Conservation (phyloP, 1,284 basidiomycete species). For the Boletellus sp. region DNA sequence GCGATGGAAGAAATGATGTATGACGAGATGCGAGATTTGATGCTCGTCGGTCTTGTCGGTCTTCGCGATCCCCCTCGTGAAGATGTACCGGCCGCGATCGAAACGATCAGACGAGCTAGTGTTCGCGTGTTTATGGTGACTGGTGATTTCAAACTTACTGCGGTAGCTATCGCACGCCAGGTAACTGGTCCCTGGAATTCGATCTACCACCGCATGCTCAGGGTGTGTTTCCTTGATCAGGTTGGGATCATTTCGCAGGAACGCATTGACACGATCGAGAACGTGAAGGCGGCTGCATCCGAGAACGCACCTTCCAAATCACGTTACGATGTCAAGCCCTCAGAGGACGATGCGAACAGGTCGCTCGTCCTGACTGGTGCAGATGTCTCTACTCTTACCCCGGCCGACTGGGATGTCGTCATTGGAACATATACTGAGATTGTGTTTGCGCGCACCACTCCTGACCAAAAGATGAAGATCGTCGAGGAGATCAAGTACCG, state of each 20-base stretch:
- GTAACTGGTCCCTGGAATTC: slow-evolving; percentile 36
- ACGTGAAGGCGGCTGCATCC: slow-evolving; percentile 29
- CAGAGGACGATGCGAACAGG: slow-evolving; percentile 28
- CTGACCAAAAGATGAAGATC: slow-evolving; percentile 58
- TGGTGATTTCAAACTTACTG: slow-evolving; percentile 47
- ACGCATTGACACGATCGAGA: slow-evolving; percentile 39
- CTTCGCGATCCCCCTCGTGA: slow-evolving; percentile 58
- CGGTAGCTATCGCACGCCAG: slow-evolving; percentile 46
- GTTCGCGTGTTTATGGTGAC: slow-evolving; percentile 55
- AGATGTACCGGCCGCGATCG: slow-evolving; percentile 48
- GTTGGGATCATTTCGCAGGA: slow-evolving; percentile 57
- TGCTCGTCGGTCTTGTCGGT: slow-evolving; percentile 53
- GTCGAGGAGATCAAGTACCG: slow-evolving; percentile 52
- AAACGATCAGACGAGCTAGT: slow-evolving; percentile 44
- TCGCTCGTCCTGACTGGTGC: slow-evolving; percentile 44
- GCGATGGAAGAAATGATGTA: slow-evolving; percentile 38
- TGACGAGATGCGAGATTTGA: slow-evolving; percentile 39
- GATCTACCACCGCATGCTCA: slow-evolving; percentile 33
- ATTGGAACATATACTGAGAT: slow-evolving; percentile 51
- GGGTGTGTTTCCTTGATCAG: slow-evolving; percentile 20
- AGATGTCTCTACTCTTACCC: slow-evolving; percentile 43
- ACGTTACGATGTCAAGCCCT: slow-evolving; percentile 34
- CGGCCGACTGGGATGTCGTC: slow-evolving; percentile 46
- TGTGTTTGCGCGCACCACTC: slow-evolving; percentile 61
- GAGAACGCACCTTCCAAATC: slow-evolving; percentile 22